phyloP scores from a whole-genome alignment of 768 basidiomycete genomes.

The Cystofilobasidium ferigula region DNA sequence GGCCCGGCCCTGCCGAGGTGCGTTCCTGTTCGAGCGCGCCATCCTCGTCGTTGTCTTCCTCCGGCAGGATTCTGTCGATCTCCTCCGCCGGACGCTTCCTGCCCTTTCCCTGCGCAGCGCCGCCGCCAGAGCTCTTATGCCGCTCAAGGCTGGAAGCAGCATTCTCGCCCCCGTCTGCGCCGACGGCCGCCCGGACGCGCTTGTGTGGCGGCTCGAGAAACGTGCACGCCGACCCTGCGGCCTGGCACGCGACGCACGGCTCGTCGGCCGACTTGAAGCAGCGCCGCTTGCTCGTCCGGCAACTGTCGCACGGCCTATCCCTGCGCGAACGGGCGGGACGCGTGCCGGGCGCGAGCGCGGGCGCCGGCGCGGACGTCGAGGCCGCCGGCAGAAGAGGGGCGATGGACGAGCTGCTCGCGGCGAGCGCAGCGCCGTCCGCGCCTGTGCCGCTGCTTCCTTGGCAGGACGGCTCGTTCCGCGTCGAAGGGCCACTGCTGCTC shows the following conservation, averaged over 20 bases:
- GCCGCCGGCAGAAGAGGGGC: neutral
- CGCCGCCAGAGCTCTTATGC: neutral
- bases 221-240: slow-evolving; percentile 2
- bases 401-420: too few species aligned
- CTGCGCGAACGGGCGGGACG: neutral
- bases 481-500: too few species aligned
- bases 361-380: neutral
- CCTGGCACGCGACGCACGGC: slow-evolving; percentile 22
- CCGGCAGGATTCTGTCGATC: too few species aligned
- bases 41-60: neutral
- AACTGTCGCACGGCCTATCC: neutral
- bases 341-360: neutral
- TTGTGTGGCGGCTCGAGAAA: slow-evolving; percentile 21
- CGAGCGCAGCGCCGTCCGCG: too few species aligned
- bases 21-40: neutral
- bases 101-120: neutral
- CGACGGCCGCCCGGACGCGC: neutral
- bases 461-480: too few species aligned
- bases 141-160: neutral
- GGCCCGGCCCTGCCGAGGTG: neutral
- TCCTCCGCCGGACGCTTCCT: neutral
- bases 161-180: neutral
- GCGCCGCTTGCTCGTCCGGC: slow-evolving; percentile 17
- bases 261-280: slow-evolving; percentile 14
- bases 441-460: too few species aligned